Evolutionary conservation across 306 rosid species (phyloP), one percentile per base, ranked within the genome.

Genomic region (Trifolium repens): DNA sequence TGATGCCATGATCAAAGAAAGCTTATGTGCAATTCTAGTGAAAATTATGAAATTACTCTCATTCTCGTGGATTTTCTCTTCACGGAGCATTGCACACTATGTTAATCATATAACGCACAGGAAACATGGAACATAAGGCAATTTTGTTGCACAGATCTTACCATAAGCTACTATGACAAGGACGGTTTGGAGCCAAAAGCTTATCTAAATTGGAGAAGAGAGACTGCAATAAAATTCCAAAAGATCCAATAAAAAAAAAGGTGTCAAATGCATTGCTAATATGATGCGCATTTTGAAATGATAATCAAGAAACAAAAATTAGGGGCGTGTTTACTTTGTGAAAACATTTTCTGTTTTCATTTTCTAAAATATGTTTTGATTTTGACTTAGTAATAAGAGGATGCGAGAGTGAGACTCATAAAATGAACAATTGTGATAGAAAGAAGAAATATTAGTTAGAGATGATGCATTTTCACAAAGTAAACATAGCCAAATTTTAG

Each of bases 91-190:
- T 67, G 39, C 68, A 49, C 22, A 22, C 67, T 44, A 17, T 14
- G 34, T 11, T 27, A 4, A 71, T 24, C 50, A 24, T 24, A 47
- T 70, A 54, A 15, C 44, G 47, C 58, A 22, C 65, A 37, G 43
- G 11, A 67, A 32, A 40, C 50, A 67, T 53, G 26, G 69, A 60
- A 70, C 14, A 43, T 70, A 67, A 43, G 70, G 57, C 52, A 57
- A 39, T 44, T 50, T 65, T 19, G 55, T 26, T 46, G 60, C 47
- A 71, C 66, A 78, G 70, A 71, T 66, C 89, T 87, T 86, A 90
- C 94, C 96, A 93, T 81, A 93, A 88, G 87, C 94, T 85, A 84
- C 83, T 79, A 76, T 93, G 92, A 79, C 98, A 93, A 49, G 96
- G 94, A 63, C 74, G 86, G 79, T 93, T 78, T 50, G 90, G 96